Conservation (phyloP, 208 protist genomes). For the Trypanosoma lewisi region DNA sequence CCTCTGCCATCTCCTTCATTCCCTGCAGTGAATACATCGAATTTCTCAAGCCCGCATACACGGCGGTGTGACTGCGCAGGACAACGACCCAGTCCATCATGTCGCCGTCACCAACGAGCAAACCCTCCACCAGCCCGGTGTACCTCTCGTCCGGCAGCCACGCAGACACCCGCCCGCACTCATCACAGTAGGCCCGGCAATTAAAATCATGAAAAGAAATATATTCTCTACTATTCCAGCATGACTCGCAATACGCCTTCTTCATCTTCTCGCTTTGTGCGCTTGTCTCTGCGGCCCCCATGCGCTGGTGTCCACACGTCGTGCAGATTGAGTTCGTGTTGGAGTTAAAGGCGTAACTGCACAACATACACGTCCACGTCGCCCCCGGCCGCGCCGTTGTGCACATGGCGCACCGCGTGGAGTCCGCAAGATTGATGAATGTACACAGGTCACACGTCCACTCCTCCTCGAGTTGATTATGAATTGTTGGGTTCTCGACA, state of each 20-base stretch:
- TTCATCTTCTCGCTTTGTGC: slow-evolving; percentile 4
- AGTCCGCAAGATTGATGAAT: slow-evolving; percentile 65
- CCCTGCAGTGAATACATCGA: slow-evolving; percentile 42
- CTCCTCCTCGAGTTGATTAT: slow-evolving; percentile 27
- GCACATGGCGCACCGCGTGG: slow-evolving; percentile 83
- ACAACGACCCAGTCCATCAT: slow-evolving; percentile 42
- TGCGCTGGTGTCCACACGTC: slow-evolving; percentile 62
- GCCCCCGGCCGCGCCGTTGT: slow-evolving; percentile 61
- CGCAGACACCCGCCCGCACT: slow-evolving; percentile 43
- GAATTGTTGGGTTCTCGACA: slow-evolving; percentile 22
- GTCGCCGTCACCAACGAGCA: slow-evolving; percentile 58
- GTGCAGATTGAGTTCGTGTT: slow-evolving; percentile 46
- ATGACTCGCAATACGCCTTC: slow-evolving; percentile 45
- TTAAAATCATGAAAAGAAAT: slow-evolving; percentile 45
- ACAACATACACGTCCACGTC: slow-evolving; percentile 70
- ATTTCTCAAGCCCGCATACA: slow-evolving; percentile 31
- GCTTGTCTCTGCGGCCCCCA: slow-evolving; percentile 22
- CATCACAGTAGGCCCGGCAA: slow-evolving; percentile 39
- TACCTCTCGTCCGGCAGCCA: slow-evolving; percentile 66
- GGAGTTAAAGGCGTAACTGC: slow-evolving; percentile 79
- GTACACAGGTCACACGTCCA: slow-evolving; percentile 83
- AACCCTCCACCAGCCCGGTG: slow-evolving; percentile 44
- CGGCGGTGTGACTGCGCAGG: slow-evolving; percentile 38
- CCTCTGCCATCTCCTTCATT: slow-evolving; percentile 35
- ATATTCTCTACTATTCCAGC: slow-evolving; percentile 40